These are phyloP conservation scores for Clarireedia paspali DNA, from an alignment of 2,329 filamentous ascomycete genomes.

Conservation along the genomic window DNA sequence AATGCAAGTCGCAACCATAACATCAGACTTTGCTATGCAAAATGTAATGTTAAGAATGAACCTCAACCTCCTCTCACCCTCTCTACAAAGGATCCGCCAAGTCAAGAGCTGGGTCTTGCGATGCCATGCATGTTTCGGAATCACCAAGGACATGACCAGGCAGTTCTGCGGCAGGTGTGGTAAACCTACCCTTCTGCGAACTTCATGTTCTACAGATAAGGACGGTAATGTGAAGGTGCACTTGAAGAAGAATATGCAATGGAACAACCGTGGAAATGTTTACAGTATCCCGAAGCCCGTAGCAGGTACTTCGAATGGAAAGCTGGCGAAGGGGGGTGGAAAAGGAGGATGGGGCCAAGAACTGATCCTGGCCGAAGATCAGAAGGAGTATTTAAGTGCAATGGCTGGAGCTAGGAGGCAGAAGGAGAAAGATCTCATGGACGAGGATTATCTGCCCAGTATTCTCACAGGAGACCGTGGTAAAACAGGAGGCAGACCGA, in stretches of 20 bases:
- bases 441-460: constrained; percentile 82
- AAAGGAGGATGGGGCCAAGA: constrained; percentile 81
- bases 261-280: constrained; percentile 86
- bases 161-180: constrained; percentile 94
- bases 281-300: constrained; percentile 90
- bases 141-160: constrained; percentile 74
- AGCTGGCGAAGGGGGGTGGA: constrained; percentile 60
- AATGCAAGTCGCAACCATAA: constrained; percentile 85
- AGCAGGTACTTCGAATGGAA: constrained; percentile 72
- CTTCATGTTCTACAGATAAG: constrained; percentile 75
- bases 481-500: constrained; percentile 57
- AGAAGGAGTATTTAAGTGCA: constrained; percentile 78
- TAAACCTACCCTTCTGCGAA: constrained; percentile 75
- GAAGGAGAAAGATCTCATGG: constrained; percentile 80
- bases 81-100: constrained; percentile 70
- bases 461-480: constrained; percentile 75
- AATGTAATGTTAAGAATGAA: constrained; percentile 95
- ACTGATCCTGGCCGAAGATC: constrained; percentile 84
- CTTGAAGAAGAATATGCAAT: constrained; percentile 91
- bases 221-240: constrained; percentile 78
- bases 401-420: constrained; percentile 55
- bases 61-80: constrained; percentile 75
- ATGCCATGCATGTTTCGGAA: constrained; percentile 88
- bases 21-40: constrained; percentile 95
- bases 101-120: constrained; percentile 85